phyloP scores from a whole-genome alignment of 371 early-diverging fungal species.

The Mucor piriformis region DNA sequence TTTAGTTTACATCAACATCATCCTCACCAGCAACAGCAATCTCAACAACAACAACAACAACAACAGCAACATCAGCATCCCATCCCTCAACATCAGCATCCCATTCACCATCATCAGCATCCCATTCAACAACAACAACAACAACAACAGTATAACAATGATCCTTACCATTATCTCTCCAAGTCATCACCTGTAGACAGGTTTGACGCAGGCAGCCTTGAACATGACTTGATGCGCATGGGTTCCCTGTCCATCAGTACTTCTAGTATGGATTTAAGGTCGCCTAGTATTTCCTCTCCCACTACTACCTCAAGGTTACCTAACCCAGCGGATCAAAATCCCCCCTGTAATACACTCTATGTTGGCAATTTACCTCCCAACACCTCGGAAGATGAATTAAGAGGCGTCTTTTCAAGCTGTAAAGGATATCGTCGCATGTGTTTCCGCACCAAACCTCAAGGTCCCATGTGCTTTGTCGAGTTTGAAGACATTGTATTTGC shows the following conservation, averaged over 20 bases:
- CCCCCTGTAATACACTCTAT: constrained; percentile 92
- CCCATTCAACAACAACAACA: constrained; percentile 19
- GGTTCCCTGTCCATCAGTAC: constrained; percentile 12
- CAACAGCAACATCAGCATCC: constrained; percentile 7
- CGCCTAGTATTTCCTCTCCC: not conserved
- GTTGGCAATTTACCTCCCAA: constrained; percentile 88
- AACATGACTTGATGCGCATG: constrained; percentile 21
- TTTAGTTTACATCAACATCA: constrained; percentile 26
- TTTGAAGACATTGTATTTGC: constrained; percentile 87
- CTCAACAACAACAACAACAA: constrained; percentile 18
- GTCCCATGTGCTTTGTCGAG: constrained; percentile 92
- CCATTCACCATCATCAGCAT: constrained; percentile 7
- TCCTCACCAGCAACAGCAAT: not conserved
- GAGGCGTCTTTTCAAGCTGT: constrained; percentile 70
- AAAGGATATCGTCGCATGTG: constrained; percentile 85
- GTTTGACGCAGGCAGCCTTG: constrained; percentile 10
- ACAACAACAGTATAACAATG: constrained; percentile 4
- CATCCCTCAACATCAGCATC: constrained; percentile 20
- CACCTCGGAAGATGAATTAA: constrained; percentile 83
- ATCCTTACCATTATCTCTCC: constrained; percentile 93
- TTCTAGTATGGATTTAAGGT: constrained; percentile 2
- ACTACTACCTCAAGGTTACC: constrained; percentile 4
- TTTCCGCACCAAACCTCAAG: constrained; percentile 76
- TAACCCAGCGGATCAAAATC: constrained; percentile 79
- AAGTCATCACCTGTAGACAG: constrained; percentile 63